Conservation (phyloP, 371 early-diverging fungal genomes). For the Saksenaea oblongispora region DNA sequence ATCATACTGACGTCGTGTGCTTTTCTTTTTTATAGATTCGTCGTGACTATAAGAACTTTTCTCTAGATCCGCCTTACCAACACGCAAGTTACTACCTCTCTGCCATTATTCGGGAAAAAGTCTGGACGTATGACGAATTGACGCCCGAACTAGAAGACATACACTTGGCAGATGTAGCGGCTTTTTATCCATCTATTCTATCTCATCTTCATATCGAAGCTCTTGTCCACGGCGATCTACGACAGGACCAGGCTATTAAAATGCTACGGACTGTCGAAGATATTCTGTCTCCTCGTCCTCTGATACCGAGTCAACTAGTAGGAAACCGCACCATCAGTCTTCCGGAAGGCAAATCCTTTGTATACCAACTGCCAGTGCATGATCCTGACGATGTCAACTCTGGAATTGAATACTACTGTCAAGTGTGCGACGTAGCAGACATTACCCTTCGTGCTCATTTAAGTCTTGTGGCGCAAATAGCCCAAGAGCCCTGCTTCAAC, state of each 20-base stretch:
- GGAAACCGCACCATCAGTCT: conserved; percentile 62
- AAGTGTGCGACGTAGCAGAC: conserved; percentile 56
- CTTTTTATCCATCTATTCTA: conserved; percentile 68
- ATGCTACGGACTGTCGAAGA: conserved; percentile 56
- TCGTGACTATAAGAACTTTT: conserved; percentile 68
- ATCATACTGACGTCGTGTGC: not conserved
- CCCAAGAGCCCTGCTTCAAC: conserved; percentile 89
- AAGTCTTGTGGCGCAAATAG: conserved; percentile 73
- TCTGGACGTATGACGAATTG: conserved; percentile 83
- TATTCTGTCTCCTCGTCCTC: conserved; percentile 52
- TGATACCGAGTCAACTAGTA: conserved; percentile 63
- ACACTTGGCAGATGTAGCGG: conserved; percentile 64
- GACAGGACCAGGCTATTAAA: conserved; percentile 57
- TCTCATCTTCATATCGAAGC: conserved; percentile 74
- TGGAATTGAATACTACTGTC: conserved; percentile 79
- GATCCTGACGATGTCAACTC: conserved; percentile 82
- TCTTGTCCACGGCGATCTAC: conserved; percentile 82
- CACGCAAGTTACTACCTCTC: conserved; percentile 76
- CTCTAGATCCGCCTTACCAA: conserved; percentile 70
- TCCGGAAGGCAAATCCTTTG: conserved; percentile 46
- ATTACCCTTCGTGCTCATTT: conserved; percentile 56
- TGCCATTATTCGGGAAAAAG: conserved; percentile 66
- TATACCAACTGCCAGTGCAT: conserved; percentile 60
- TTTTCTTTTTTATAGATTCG: conserved; percentile 32
- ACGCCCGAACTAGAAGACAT: conserved; percentile 55